Percentiles rank a stretch among this genome's conserved stretches.
Evolutionary conservation across 2,329 filamentous ascomycete genomes (phyloP).

Genomic region (Rhinocladiella similis): DNA sequence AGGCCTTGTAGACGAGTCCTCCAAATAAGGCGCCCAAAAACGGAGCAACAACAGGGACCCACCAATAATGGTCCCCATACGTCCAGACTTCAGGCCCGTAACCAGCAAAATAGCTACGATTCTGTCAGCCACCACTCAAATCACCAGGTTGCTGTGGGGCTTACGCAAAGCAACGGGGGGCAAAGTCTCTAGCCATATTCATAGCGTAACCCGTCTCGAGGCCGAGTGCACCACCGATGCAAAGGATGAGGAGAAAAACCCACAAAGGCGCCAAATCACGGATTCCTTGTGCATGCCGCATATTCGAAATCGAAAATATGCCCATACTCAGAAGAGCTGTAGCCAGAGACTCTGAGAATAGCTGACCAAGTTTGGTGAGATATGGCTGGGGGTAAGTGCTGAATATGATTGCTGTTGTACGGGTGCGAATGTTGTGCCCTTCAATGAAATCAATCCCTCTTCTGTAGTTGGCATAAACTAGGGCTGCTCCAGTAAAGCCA

Average conservation of each 20-base stretch:
- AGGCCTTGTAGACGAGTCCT: background rate
- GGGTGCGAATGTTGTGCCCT: slow-evolving; percentile 1
- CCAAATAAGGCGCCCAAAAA: background rate
- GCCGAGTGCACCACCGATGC: background rate
- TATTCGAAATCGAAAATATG: background rate
- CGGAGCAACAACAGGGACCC: no score
- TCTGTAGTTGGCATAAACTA: slow-evolving; percentile 2
- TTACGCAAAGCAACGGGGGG: slow-evolving; percentile 4
- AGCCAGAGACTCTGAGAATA: slow-evolving; percentile 1
- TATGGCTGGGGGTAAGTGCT: slow-evolving; percentile 3
- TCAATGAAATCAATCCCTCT: background rate
- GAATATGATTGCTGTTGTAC: slow-evolving; percentile 1
- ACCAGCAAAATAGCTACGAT: background rate
- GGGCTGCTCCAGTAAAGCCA: background rate
- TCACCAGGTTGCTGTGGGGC: background rate
- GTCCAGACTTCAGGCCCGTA: slow-evolving; percentile 2
- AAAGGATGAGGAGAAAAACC: background rate
- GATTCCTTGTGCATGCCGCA: no score
- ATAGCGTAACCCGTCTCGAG: slow-evolving; percentile 3
- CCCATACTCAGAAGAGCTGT: background rate
- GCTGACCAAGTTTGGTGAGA: background rate
- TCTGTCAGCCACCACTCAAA: background rate
- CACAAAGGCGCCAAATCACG: background rate
- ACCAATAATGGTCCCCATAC: no score
- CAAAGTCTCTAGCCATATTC: slow-evolving; percentile 2